These are phyloP conservation scores for Stemphylium vesicarium DNA, from an alignment of 2,329 filamentous ascomycete species.

Conservation along the genomic window DNA sequence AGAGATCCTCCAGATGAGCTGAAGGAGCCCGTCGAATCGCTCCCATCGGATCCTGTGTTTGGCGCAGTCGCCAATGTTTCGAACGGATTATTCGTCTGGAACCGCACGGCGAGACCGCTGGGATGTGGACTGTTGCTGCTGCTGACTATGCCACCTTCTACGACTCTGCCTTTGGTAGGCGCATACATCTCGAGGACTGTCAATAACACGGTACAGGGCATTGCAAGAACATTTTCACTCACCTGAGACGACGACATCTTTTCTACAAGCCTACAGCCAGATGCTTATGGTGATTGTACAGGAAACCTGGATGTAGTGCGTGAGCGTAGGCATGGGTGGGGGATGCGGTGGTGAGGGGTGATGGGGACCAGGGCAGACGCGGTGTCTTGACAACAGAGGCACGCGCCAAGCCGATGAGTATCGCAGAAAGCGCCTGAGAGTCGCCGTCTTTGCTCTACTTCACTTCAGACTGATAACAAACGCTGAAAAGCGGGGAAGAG, in stretches of 20 bases:
- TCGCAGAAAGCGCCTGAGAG: neutral
- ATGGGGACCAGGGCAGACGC: neutral
- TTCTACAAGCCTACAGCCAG: neutral
- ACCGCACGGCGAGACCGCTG: neutral
- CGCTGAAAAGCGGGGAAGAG: constrained; percentile 1
- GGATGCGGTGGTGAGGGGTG: neutral
- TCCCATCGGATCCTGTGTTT: constrained; percentile 14
- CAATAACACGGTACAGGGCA: constrained; percentile 5
- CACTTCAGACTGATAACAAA: neutral
- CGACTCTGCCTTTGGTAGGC: constrained; percentile 2
- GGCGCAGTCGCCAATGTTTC: constrained; percentile 6
- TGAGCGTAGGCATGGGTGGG: neutral
- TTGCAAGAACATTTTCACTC: constrained; percentile 6
- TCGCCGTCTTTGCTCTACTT: neutral
- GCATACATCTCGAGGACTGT: constrained; percentile 17
- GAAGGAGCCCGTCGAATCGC: constrained; percentile 14
- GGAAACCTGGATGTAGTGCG: neutral
- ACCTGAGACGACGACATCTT: constrained; percentile 16
- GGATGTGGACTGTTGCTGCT: neutral
- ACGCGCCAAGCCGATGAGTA: constrained; percentile 7
- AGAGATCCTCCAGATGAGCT: constrained; percentile 20
- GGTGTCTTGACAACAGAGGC: neutral
- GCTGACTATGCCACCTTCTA: neutral
- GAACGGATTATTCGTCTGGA: constrained; percentile 9
- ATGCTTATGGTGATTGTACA: neutral